Evolutionary conservation across 257 asterid genomes (phyloP).

Genomic region (Rauvolfia tetraphylla): DNA sequence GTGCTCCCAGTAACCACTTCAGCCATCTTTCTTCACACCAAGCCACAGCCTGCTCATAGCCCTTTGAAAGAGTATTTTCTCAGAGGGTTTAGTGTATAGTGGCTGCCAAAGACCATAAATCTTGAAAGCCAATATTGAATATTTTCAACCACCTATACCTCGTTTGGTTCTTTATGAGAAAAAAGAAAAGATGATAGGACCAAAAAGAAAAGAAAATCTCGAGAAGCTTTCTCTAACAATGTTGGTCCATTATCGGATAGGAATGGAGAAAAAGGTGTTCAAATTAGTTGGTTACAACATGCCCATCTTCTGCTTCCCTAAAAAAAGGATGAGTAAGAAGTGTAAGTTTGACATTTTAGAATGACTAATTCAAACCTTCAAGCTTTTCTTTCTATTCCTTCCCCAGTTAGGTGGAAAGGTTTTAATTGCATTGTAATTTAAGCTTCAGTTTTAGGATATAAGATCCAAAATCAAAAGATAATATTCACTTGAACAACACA

Average conservation of each 20-base stretch:
- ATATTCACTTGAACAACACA: neutral
- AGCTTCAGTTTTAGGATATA: neutral
- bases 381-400: too few species aligned
- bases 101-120: neutral
- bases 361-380: neutral
- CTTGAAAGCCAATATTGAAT: neutral
- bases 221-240: neutral
- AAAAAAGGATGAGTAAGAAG: neutral
- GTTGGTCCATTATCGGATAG: neutral
- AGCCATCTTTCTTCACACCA: neutral
- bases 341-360: neutral
- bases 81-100: neutral
- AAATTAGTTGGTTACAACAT: neutral
- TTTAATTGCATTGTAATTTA: too few species aligned
- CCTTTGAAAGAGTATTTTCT: neutral
- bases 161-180: neutral
- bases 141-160: neutral
- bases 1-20: neutral
- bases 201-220: neutral
- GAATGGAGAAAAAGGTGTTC: neutral
- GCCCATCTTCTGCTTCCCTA: neutral
- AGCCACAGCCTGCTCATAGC: neutral
- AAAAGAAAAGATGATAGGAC: neutral
- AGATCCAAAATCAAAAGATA: neutral
- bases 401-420: neutral